Evolutionary conservation across 176 grass and related monocot species (phyloP), one percentile per base, ranked within the genome.

Genomic region (Pharus latifolius): DNA sequence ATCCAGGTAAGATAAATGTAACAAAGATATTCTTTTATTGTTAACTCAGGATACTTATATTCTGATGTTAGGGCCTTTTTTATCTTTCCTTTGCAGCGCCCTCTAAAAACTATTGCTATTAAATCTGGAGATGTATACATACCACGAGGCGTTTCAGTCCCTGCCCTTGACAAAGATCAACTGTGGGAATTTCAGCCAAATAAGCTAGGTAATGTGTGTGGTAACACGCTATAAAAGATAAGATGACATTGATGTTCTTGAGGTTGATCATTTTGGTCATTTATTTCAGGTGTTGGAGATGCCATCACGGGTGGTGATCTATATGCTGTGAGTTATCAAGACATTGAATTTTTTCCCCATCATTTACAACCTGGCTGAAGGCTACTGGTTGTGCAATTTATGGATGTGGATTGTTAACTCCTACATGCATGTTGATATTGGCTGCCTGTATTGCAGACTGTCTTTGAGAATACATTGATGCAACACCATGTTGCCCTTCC

Each of bases 101-200:
- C 90, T 20, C 60, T 93, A 69, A 93, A 80, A 88, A 93, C 90
- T 40, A 93, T 93, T 70, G 85, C 90, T 52, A 63, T 89, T 5
- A 93, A 93, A 57, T 93, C 90, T 0, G 82, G 90, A 77, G 85
- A 93, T 74, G 90, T 93, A 52, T 93, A 93, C 67, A 93, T 93
- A 47, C 90, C 90, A 24, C 90, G 85, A 64, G 90, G 90, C 50
- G 90, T 93, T 64, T 86, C 90, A 47, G 85, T 93, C 37, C 90
- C 90, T 69, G 85, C 90, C 46, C 85, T 93, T 72, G 90, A 93
- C 63, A 93, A 93, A 81, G 90, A 93, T 78, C 35, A 29, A 27
- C 27, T 86, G 58, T 93, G 85, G 90, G 85, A 93, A 78, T 93
- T 93, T 30, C 25, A 89, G 51, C 90, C 90, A 55, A 82, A 71